Base-by-base conservation (phyloP, 2,329 filamentous ascomycete genomes). In the Penicillium sp. region DNA sequence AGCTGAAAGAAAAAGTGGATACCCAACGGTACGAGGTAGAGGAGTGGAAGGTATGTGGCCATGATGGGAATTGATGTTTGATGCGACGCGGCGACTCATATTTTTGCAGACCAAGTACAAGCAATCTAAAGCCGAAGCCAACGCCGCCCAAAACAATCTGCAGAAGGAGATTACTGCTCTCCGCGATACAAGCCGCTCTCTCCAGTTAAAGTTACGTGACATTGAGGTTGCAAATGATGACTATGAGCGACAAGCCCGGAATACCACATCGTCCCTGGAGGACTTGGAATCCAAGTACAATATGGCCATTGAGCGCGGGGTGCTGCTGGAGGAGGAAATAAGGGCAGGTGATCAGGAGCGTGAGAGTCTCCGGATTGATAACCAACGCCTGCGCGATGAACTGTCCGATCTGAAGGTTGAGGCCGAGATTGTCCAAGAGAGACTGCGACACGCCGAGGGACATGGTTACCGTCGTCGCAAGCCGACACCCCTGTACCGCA, bases 151-250 rank as follows among this genome's bases (percentile, higher is more conserved):
- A 72, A 93, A 89, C 70, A 81, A 83, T 4, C 83, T 99, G 53
- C 93, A 99, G 77, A 98, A 97, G 77, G 95, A 99, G 76, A 93
- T 99, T 68, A 99, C 95, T 7, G 89, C 85, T 9, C 83, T 99
- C 67, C 89, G 95, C 70, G 93, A 99, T 64, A 76, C 87, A 49
- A 96, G 92, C 75, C 84, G 95, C 63, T 88, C 88, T 3, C 78
- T 97, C 60, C 90, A 95, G 69, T 81, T 96, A 62, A 91, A 85
- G 75, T 80, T 99, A 57, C 88, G 95, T 65, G 95, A 99, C 74
- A 96, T 93, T 67, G 95, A 99, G 77, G 95, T 99, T 54, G 92
- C 91, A 73, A 99, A 98, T 78, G 95, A 99, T 81, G 95, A 99
- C 76, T 97, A 93, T 72, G 95, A 99, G 80, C 88, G 92, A 64